Base-by-base conservation (phyloP, 2,329 filamentous ascomycete species). In the Trichoderma sp. region DNA sequence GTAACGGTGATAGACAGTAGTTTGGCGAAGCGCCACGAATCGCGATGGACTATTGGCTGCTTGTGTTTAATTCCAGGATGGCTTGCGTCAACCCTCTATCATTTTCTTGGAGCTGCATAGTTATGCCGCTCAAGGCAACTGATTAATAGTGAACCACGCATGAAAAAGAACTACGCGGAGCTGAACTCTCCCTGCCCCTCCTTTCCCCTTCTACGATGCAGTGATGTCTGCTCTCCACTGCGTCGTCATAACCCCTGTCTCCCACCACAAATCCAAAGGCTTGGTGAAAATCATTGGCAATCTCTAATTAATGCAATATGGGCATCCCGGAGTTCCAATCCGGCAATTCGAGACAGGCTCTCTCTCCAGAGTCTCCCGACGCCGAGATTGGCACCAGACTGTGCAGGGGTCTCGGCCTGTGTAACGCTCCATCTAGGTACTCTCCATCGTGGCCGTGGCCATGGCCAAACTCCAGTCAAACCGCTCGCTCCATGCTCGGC, bases 151-250 rank as follows among this genome's bases (percentile, higher is more conserved):
- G 4, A 16, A 47, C 31, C 19, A 49, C 19, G 16, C 13, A 33
- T n/a, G 14, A 6, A n/a, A 37, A 57, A 24, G 29, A 57, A 11
- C 8, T 29, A 13, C 10, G 10, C 40, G 10, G 16, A 65, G 62
- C 62, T 65, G 62, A 65, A 43, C 11, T 31, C 49, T 47, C 52
- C 40, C 62, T 43, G 62, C 37, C 62, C 62, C 52, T n/a, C 62
- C 62, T 47, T 21, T 21, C 40, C 47, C n/a, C 40, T 43, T 43
- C 40, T 3, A n/a, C 16, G 27, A 57, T 29, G 62, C 29, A 13
- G 62, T 65, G 52, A 47, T 57, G 57, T 5, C 16, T 40, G 16
- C 62, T 27, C 35, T 43, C 62, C 35, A 55, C 49, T n/a, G 40
- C 37, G 27, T 57, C 37, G 43, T 47, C 35, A 21, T 65, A 19